Conservation (phyloP, 2,329 filamentous ascomycete species). For the Cladosporium sp. region DNA sequence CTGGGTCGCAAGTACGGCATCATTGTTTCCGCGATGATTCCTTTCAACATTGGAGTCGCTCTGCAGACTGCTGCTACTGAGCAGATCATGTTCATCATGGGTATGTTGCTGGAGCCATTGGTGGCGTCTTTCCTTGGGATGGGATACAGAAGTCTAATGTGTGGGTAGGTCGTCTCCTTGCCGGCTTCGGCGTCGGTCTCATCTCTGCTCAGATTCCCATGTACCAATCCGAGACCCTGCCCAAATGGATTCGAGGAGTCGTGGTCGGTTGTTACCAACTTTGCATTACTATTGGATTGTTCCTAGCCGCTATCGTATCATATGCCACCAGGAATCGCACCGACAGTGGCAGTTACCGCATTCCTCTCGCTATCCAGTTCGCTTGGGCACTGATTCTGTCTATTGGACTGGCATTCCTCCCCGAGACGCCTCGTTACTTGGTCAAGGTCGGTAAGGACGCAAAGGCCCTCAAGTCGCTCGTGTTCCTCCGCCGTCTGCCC, state of each 20-base stretch:
- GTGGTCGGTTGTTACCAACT: conserved; percentile 76
- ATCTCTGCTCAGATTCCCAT: conserved; percentile 63
- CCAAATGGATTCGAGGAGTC: conserved; percentile 78
- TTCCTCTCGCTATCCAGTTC: conserved; percentile 39
- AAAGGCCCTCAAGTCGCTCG: conserved; percentile 33
- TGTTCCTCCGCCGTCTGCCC: conserved; percentile 69
- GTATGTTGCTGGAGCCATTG: not conserved
- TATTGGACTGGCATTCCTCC: conserved; percentile 35
- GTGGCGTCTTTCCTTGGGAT: not conserved
- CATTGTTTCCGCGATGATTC: conserved; percentile 58
- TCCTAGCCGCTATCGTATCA: conserved; percentile 68
- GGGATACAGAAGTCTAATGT: not conserved
- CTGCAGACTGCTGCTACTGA: conserved; percentile 67
- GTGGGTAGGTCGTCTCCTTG: conserved; percentile 54
- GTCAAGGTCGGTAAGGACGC: conserved; percentile 37
- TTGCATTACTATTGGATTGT: conserved; percentile 71
- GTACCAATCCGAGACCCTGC: conserved; percentile 79
- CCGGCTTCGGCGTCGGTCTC: conserved; percentile 69
- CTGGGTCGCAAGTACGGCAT: conserved; percentile 71
- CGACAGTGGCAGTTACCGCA: conserved; percentile 40
- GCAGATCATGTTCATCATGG: conserved; percentile 58
- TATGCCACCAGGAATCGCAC: conserved; percentile 57
- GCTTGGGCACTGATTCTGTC: conserved; percentile 39
- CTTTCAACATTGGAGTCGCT: conserved; percentile 72
- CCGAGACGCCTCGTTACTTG: conserved; percentile 39